phyloP scores from a whole-genome alignment of 495 filamentous ascomycete species.

The Neurospora cerealis region DNA sequence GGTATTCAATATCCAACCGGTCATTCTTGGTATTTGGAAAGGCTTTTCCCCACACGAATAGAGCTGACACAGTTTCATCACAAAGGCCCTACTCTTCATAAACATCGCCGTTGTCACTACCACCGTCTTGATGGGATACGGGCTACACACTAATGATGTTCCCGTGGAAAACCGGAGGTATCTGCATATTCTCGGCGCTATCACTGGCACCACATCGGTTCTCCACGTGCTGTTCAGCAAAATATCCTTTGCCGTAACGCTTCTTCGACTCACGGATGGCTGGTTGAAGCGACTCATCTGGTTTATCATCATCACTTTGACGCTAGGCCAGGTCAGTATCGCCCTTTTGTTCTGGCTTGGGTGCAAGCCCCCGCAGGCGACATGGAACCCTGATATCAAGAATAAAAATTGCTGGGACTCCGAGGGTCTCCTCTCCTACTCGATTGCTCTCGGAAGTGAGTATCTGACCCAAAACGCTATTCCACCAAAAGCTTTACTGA shows the following conservation, averaged over 20 bases:
- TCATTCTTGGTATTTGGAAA: neutral
- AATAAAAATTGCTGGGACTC: neutral
- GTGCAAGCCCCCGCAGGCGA: neutral
- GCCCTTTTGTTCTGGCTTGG: neutral
- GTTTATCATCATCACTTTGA: slow-evolving; percentile 14
- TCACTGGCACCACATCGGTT: slow-evolving; percentile 14
- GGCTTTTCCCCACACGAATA: neutral
- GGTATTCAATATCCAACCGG: neutral
- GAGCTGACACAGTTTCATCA: neutral
- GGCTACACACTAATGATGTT: slow-evolving; percentile 3
- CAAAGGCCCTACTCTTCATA: slow-evolving; percentile 7
- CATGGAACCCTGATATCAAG: neutral
- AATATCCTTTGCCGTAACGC: slow-evolving; percentile 17
- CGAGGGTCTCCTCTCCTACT: neutral
- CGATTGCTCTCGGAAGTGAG: neutral
- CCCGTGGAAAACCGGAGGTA: slow-evolving; percentile 5
- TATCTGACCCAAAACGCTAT: neutral
- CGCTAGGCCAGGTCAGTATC: neutral
- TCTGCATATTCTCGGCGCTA: slow-evolving; percentile 10
- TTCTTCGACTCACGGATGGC: slow-evolving; percentile 10
- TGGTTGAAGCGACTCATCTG: slow-evolving; percentile 11
- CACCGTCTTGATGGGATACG: slow-evolving; percentile 11
- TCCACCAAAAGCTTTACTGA: neutral
- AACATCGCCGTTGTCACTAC: slow-evolving; percentile 2
- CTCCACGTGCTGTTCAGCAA: slow-evolving; percentile 14